These are phyloP conservation scores for Serendipita sp. DNA, from an alignment of 768 basidiomycete genomes.

Conservation along the genomic window DNA sequence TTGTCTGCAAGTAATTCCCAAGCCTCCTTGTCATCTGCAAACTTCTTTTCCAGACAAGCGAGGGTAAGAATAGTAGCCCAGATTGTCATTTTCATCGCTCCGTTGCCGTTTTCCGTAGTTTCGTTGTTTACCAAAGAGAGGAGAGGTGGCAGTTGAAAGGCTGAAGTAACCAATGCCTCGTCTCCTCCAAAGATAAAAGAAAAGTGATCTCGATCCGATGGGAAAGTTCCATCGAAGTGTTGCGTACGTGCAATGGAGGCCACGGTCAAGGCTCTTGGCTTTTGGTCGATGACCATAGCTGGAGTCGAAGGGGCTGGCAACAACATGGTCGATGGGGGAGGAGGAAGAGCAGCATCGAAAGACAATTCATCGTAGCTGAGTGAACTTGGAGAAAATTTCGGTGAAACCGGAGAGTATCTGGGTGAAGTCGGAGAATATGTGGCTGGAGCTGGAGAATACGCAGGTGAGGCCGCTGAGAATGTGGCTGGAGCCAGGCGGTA, in stretches of 20 bases:
- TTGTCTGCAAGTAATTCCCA: slow-evolving; percentile 28
- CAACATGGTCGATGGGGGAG: background rate
- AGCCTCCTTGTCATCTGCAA: slow-evolving; percentile 26
- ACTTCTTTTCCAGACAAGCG: slow-evolving; percentile 28
- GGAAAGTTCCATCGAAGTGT: background rate
- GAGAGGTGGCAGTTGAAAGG: background rate
- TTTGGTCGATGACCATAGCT: background rate
- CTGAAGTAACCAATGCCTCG: background rate
- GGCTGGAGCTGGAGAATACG: too few species aligned
- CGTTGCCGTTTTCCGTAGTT: background rate
- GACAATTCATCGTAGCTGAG: background rate
- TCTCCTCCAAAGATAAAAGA: background rate
- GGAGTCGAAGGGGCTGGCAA: background rate
- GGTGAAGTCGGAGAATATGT: too few species aligned
- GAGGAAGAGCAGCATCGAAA: background rate
- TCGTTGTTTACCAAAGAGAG: background rate
- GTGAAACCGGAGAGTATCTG: too few species aligned
- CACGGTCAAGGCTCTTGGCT: background rate
- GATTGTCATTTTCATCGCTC: slow-evolving; percentile 12
- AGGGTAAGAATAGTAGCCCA: slow-evolving; percentile 36
- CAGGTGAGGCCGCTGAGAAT: too few species aligned
- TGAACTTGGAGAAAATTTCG: too few species aligned
- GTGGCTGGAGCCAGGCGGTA: too few species aligned
- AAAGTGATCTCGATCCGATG: background rate
- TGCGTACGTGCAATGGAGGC: background rate